phyloP scores from a whole-genome alignment of 192 early-diverging fungal species.

The Phlyctochytrium arcticum region DNA sequence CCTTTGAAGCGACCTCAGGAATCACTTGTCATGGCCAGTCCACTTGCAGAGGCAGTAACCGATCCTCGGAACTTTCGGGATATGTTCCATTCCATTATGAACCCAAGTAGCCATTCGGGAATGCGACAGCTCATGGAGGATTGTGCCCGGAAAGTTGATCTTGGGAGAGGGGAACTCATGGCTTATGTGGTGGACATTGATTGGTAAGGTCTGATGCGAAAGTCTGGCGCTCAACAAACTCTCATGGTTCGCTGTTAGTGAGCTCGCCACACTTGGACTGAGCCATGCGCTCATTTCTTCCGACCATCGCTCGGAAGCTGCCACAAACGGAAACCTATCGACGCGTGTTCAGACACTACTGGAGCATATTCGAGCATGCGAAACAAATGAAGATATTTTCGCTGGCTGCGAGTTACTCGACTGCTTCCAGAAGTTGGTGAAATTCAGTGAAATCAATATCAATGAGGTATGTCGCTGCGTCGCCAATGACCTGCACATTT shows the following conservation, averaged over 20 bases:
- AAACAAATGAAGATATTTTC: conserved; percentile 13
- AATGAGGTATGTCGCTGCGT: conserved; percentile 8
- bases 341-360: too few relatives aligned
- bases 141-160: conserved; percentile 1
- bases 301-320: too few relatives aligned
- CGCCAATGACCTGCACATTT: too few relatives aligned
- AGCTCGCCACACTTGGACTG: not conserved
- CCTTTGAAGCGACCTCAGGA: conserved; percentile 31
- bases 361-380: conserved; percentile 2
- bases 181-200: conserved; percentile 18
- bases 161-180: conserved; percentile 12
- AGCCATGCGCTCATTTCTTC: too few relatives aligned
- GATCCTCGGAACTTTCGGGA: conserved; percentile 24
- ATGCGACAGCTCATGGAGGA: conserved; percentile 14
- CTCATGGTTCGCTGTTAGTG: too few relatives aligned
- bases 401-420: conserved; percentile 1
- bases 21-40: conserved; percentile 32
- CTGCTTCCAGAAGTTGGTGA: not conserved
- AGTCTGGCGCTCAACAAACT: too few relatives aligned
- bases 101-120: conserved; percentile 2
- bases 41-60: conserved; percentile 12
- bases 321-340: too few relatives aligned
- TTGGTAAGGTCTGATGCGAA: conserved; percentile 16
- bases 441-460: not conserved
- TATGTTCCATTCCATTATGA: conserved; percentile 21